Conservation (phyloP, 148 eudicot species). For the Arctostaphylos glauca region DNA sequence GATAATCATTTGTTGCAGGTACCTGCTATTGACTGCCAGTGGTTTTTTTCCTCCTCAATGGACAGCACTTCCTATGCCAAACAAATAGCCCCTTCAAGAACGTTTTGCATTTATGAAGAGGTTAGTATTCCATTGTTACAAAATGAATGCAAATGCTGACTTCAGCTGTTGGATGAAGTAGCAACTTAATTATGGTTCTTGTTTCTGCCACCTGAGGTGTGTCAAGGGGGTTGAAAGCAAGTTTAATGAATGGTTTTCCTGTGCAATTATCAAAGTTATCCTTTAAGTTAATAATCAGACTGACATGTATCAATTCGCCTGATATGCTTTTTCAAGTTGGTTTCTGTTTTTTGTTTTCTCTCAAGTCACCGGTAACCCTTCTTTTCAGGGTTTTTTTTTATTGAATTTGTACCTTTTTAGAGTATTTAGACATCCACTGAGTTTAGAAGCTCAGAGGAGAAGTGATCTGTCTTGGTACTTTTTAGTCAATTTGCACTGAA, state of each 20-base stretch:
- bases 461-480: background rate
- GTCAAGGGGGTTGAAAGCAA: background rate
- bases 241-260: background rate
- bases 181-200: conserved; percentile 1
- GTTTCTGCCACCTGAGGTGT: background rate
- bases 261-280: background rate
- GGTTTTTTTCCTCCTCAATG: conserved; percentile 56
- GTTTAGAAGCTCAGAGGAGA: background rate
- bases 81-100: conserved; percentile 79
- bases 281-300: background rate
- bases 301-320: background rate
- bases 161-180: background rate
- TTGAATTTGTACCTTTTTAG: background rate
- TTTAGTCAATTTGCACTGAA: background rate
- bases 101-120: conserved; percentile 94
- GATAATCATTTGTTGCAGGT: conserved; percentile 31
- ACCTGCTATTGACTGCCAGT: conserved; percentile 77
- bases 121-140: conserved; percentile 17
- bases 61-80: conserved; percentile 48
- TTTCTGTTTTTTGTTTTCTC: background rate
- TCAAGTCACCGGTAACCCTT: background rate
- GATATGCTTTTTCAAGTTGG: background rate
- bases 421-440: no score
- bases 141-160: background rate
- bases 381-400: background rate